These are phyloP conservation scores for Hydnum rufescens DNA, from an alignment of 768 basidiomycete species.

Conservation along the genomic window DNA sequence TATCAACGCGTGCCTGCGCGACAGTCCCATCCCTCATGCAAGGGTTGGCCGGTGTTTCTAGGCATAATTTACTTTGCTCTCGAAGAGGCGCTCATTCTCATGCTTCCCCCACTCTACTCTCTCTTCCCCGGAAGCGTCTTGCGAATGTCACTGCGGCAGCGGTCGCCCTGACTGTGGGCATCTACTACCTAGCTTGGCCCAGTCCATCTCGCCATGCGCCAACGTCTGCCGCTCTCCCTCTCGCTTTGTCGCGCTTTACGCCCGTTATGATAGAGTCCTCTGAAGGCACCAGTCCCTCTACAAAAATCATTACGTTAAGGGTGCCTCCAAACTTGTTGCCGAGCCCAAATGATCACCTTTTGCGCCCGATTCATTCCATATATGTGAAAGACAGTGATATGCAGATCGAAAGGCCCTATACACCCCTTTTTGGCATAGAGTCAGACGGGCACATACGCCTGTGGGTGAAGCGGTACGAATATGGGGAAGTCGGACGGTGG, in stretches of 20 bases:
- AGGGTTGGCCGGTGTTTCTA: no score
- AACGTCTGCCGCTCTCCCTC: conserved; percentile 10
- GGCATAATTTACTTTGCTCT: no score
- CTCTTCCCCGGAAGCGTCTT: not conserved
- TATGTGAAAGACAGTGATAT: conserved; percentile 77
- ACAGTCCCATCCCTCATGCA: no score
- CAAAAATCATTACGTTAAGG: conserved; percentile 43
- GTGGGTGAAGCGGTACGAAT: conserved; percentile 44
- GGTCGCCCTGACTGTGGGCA: not conserved
- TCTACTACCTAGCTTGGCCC: not conserved
- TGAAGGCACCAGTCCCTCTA: conserved; percentile 28
- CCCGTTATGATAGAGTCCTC: conserved; percentile 37
- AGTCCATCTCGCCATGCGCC: conserved; percentile 10
- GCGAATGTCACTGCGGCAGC: not conserved
- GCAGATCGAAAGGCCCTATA: conserved; percentile 73
- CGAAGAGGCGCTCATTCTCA: no score
- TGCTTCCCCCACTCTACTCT: no score
- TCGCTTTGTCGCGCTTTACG: conserved; percentile 27
- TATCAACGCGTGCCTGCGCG: no score
- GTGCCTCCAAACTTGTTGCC: conserved; percentile 25
- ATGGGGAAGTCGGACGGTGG: conserved; percentile 54
- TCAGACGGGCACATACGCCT: conserved; percentile 44
- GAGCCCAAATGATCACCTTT: conserved; percentile 63
- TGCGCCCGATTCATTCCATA: conserved; percentile 31
- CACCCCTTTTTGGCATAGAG: conserved; percentile 55